Evolutionary conservation across 2,329 filamentous ascomycete genomes (phyloP).

Genomic region (Calonectria leucothoes): DNA sequence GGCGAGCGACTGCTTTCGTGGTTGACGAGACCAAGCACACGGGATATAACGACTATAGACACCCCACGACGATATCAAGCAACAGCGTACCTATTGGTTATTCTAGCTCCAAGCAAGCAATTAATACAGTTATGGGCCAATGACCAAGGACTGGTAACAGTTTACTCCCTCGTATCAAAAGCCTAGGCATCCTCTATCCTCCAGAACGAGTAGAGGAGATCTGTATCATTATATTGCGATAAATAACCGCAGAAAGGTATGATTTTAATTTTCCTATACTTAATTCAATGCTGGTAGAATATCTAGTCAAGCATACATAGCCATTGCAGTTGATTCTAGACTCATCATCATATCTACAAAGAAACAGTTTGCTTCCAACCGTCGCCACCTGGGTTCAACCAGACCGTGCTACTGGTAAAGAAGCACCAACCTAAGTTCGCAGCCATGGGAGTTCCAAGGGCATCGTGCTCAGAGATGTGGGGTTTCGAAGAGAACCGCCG

Average conservation of each 20-base stretch:
- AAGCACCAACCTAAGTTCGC: background rate
- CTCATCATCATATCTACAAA: background rate
- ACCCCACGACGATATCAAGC: background rate
- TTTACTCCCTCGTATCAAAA: background rate
- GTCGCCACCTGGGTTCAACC: background rate
- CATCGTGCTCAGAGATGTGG: slow-evolving; percentile 30
- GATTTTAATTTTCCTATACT: background rate
- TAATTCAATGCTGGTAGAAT: too few relatives aligned
- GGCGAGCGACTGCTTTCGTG: background rate
- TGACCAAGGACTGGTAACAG: background rate
- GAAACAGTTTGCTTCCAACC: background rate
- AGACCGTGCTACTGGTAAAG: background rate
- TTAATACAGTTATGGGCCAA: background rate
- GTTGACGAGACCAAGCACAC: background rate
- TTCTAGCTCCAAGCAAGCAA: background rate
- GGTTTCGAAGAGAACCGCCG: slow-evolving; percentile 28
- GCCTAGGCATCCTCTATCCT: background rate
- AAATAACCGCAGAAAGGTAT: background rate
- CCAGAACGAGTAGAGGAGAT: background rate
- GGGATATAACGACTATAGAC: background rate
- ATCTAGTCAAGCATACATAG: too few relatives aligned
- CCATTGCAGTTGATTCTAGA: background rate
- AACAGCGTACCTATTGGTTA: background rate
- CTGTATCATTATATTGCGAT: background rate
- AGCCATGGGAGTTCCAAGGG: slow-evolving; percentile 18